Evolutionary conservation across 2,329 filamentous ascomycete species (phyloP), one percentile per base, ranked within the genome.

Genomic region (Claviceps humidiphila): DNA sequence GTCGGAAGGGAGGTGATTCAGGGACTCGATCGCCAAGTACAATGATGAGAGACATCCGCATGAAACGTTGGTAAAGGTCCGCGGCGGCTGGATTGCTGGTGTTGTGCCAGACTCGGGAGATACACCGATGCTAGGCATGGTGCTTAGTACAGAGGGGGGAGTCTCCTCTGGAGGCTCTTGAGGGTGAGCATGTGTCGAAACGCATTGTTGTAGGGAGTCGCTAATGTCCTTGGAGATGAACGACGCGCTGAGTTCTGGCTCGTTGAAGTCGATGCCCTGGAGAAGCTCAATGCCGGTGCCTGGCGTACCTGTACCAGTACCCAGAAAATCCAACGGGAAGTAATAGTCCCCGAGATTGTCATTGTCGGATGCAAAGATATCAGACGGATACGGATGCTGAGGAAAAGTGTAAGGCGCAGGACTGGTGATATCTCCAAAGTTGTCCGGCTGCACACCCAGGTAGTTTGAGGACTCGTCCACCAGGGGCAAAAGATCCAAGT

Each of bases 1-100:
- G 42, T 74, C 68, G 3, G 57, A 57, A 1, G 76, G 71, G 1
- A 78, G 67, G 42, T 66, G 67, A 48, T 71, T 70, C 55, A 81
- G 69, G 20, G 72, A 71, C 54, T 75, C 70, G 3, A 80, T 66
- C 4, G 76, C 71, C 5, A 74, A 68, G 59, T 74, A 78, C 14
- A 81, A 67, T 14, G 64, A 68, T 0, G 72, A 69, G 1, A 75
- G 69, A 55, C 78, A 81, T 52, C 67, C 61, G 55, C 78, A 81
- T 16, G 58, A 53, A 24, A 63, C 58, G 43, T 54, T 62, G 14
- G 64, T 64, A n/a, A 63, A 54, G 17, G 63, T 47, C 38, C 58
- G 62, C 47, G 51, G 39, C 52, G 52, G 16, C 54, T 37, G 22
- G 20, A 20, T 11, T 30, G 9, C 50, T 47, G 1, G 42, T 24